Percentiles rank a stretch among this genome's conserved stretches.
phyloP scores from a whole-genome alignment of 768 basidiomycete genomes.

The Tephrocybe sp. region DNA sequence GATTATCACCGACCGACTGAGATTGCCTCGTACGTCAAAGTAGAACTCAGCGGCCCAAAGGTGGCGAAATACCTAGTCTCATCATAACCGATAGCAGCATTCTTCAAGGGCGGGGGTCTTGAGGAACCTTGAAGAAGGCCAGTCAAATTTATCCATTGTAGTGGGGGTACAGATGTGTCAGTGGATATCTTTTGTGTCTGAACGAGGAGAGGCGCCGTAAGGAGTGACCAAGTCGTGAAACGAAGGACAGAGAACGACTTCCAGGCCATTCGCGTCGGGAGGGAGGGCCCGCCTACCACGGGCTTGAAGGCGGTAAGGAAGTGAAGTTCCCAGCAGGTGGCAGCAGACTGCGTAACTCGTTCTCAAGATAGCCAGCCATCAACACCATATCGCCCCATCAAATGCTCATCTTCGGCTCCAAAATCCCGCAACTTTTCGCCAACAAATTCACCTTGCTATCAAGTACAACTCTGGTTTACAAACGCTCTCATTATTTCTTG shows the following conservation, averaged over 20 bases:
- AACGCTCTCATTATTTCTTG: no score
- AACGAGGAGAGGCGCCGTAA: slow-evolving; percentile 20
- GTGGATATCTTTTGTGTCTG: slow-evolving; percentile 51
- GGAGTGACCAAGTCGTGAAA: slow-evolving; percentile 23
- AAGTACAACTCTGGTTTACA: no score
- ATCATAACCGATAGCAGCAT: slow-evolving; percentile 67
- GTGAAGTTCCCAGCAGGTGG: slow-evolving; percentile 10
- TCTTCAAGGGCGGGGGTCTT: slow-evolving; percentile 61
- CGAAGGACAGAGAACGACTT: slow-evolving; percentile 20
- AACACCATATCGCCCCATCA: slow-evolving; percentile 3
- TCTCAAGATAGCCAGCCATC: slow-evolving; percentile 11
- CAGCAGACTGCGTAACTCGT: slow-evolving; percentile 7
- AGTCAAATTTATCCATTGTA: slow-evolving; percentile 77
- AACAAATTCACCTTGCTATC: neutral
- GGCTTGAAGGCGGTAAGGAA: slow-evolving; percentile 8
- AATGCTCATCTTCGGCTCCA: neutral
- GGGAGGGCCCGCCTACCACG: slow-evolving; percentile 19
- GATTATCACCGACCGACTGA: slow-evolving; percentile 57
- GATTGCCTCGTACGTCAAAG: slow-evolving; percentile 17
- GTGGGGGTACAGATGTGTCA: slow-evolving; percentile 52
- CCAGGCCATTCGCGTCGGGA: slow-evolving; percentile 29
- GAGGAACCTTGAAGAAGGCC: slow-evolving; percentile 50
- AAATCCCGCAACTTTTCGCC: no score
- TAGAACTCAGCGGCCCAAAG: neutral
- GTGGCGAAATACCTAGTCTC: slow-evolving; percentile 34